A percentile compares a stretch with the other conserved stretches of the same genome.
Evolutionary conservation across 495 filamentous ascomycete species (phyloP).

Genomic region (Aspergillus conjunctus): DNA sequence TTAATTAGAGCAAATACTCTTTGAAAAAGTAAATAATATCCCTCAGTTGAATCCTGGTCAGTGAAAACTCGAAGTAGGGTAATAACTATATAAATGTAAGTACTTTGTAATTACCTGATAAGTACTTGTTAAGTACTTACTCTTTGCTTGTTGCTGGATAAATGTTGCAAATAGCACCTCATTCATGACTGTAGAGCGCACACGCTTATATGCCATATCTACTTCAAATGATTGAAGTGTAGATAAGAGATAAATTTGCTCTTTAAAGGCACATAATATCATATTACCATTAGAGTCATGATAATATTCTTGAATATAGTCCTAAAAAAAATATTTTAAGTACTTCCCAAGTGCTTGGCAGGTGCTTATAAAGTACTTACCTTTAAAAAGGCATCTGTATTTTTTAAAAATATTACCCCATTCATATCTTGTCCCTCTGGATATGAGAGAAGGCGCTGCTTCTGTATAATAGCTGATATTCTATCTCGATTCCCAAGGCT

Average conservation of each 20-base stretch:
- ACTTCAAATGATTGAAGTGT: constrained; percentile 13
- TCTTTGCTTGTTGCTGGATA: constrained; percentile 8
- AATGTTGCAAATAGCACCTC: constrained; percentile 17
- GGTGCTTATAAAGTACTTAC: constrained; percentile 17
- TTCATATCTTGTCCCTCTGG: constrained; percentile 16
- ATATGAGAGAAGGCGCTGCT: constrained; percentile 12
- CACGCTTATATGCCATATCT: constrained; percentile 15
- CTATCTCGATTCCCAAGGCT: constrained; percentile 17
- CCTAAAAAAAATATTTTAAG: constrained; percentile 7
- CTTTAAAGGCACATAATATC: constrained; percentile 17
- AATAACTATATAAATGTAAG: constrained; percentile 15
- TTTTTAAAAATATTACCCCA: constrained; percentile 12
- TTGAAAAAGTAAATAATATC: too few species aligned
- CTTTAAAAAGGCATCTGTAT: not conserved
- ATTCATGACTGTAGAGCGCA: constrained; percentile 14
- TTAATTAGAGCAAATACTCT: too few species aligned
- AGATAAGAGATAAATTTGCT: constrained; percentile 8
- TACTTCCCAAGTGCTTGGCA: not conserved
- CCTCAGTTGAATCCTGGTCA: constrained; percentile 2
- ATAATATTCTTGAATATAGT: constrained; percentile 20
- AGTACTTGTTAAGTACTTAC: constrained; percentile 12
- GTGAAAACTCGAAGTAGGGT: constrained; percentile 18
- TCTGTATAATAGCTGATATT: constrained; percentile 19
- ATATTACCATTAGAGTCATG: constrained; percentile 12
- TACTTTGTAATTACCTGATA: not conserved